Evolutionary conservation across 2,329 filamentous ascomycete species (phyloP).

Genomic region (Neophaeococcomyces mojaviensis): DNA sequence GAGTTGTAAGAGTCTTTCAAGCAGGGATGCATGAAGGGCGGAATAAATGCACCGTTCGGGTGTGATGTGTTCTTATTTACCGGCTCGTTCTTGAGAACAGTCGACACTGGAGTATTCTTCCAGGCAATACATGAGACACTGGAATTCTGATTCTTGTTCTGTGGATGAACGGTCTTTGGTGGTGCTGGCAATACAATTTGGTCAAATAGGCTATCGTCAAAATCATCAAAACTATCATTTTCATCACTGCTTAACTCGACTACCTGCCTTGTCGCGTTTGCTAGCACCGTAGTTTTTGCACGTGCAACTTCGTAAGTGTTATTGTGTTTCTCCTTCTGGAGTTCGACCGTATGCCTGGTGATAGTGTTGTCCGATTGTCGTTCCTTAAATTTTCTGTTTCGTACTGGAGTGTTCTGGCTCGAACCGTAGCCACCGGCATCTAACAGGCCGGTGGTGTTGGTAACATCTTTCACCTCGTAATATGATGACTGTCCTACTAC

Average conservation of each 20-base stretch:
- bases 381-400: too few relatives aligned
- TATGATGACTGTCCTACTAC: too few relatives aligned
- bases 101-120: background rate
- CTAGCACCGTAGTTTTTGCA: too few relatives aligned
- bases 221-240: slow-evolving; percentile 1
- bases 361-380: too few relatives aligned
- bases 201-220: slow-evolving; percentile 8
- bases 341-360: too few relatives aligned
- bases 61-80: background rate
- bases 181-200: background rate
- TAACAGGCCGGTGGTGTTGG: too few relatives aligned
- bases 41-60: slow-evolving; percentile 1
- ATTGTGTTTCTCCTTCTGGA: too few relatives aligned
- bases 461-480: too few relatives aligned
- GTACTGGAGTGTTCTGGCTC: too few relatives aligned
- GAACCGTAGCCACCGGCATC: too few relatives aligned
- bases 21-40: slow-evolving; percentile 8
- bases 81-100: background rate
- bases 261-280: too few relatives aligned
- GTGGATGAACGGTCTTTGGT: background rate
- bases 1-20: background rate
- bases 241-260: slow-evolving; percentile 1
- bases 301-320: too few relatives aligned
- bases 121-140: background rate
- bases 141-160: background rate